Conservation (phyloP, 2,329 filamentous ascomycete genomes). For the Colletotrichum sp. region DNA sequence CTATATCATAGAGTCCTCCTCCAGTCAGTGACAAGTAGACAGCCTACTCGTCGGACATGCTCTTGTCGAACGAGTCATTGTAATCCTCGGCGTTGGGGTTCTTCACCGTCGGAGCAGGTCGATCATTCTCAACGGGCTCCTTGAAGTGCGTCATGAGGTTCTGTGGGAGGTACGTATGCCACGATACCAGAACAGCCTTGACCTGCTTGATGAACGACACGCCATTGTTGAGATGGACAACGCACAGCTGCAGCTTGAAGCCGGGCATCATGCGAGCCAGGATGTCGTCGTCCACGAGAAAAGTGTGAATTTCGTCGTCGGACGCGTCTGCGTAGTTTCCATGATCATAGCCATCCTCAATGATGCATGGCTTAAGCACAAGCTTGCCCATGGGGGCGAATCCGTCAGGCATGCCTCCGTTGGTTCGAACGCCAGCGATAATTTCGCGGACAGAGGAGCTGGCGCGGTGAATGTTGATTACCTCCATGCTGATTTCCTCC, state of each 20-base stretch:
- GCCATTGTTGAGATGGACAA: slow-evolving; percentile 66
- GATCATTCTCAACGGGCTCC: slow-evolving; percentile 51
- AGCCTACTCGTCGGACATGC: background rate
- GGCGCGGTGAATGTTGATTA: slow-evolving; percentile 57
- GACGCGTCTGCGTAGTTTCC: background rate
- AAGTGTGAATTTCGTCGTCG: slow-evolving; percentile 34
- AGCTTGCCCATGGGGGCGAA: slow-evolving; percentile 51
- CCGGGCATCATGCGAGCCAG: slow-evolving; percentile 63
- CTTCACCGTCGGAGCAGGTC: slow-evolving; percentile 50
- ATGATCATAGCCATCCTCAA: slow-evolving; percentile 54
- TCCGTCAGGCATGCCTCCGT: slow-evolving; percentile 33
- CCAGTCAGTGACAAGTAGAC: background rate
- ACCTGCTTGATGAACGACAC: slow-evolving; percentile 69
- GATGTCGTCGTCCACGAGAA: slow-evolving; percentile 71
- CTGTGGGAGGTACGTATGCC: slow-evolving; percentile 71
- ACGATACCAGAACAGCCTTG: slow-evolving; percentile 60
- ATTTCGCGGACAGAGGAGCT: slow-evolving; percentile 42
- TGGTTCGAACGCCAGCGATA: slow-evolving; percentile 40
- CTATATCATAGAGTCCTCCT: background rate
- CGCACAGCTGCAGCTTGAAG: slow-evolving; percentile 62
- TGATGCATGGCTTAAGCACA: slow-evolving; percentile 45
- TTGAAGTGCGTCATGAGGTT: slow-evolving; percentile 73
- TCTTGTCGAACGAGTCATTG: background rate
- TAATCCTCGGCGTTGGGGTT: slow-evolving; percentile 27
- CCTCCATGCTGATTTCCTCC: slow-evolving; percentile 64